Evolutionary conservation across 371 early-diverging fungal species (phyloP), one percentile per base, ranked within the genome.

Genomic region (Apophysomyces elegans): DNA sequence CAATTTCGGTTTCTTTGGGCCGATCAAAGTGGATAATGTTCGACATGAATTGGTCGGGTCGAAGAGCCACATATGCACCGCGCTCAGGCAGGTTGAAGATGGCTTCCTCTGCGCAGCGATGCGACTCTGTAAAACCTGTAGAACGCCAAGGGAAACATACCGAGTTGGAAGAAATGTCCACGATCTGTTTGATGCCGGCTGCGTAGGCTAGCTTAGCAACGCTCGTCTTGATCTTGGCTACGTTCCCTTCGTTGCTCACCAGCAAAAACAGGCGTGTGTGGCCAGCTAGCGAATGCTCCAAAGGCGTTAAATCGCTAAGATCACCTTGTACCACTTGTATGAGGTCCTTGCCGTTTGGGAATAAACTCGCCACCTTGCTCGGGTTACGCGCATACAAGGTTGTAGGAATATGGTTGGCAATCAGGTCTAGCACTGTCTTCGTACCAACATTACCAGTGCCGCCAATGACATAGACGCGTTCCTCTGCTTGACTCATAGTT

Each of bases 141-240:
- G 46, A 2, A 14, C 75, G 64, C 67, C 70, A 79, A 0, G 70
- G 68, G 14, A 43, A 11, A 14, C 66, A 61, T 4, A 62, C 68
- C 1, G 59, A 21, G 0, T 37, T 39, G 6, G 73, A 75, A 1
- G 74, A 78, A 9, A 78, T 65, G 21, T 76, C 68, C 1, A 78
- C 72, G 4, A 78, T 62, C 61, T 80, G 80, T 16, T 70, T 45
- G 0, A 80, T 66, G 18, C 76, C 78, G 4, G 78, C 71, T n/a
- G 36, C 74, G 44, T 78, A 76, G 12, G 72, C 76, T 4, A 58
- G 43, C 2, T 39, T 58, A 0, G 76, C 66, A 44, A 71, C 44
- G 0, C 54, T 47, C 3, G 32, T 13, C 54, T 73, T 75, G 7
- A 54, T 18, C 0, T 64, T 14, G 0, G 44, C 32, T 65, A 68